Percentiles rank a stretch among this genome's conserved stretches.
These are phyloP conservation scores for Castanea crenata DNA, from an alignment of 306 rosid genomes.

Conservation along the genomic window DNA sequence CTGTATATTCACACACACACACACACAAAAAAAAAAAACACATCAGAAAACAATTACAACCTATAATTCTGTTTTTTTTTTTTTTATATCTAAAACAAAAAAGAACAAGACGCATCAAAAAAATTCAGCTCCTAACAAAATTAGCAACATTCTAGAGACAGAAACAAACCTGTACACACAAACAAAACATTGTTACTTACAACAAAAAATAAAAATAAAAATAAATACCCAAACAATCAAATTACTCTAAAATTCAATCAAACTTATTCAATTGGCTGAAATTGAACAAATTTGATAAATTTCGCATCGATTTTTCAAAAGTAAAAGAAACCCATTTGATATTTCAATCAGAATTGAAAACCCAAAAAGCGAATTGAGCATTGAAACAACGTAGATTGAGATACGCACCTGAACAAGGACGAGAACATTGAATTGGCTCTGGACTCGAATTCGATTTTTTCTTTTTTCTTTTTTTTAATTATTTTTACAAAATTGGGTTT, in stretches of 20 bases:
- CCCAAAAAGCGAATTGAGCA: slow-evolving; percentile 18
- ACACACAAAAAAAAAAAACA: slow-evolving; percentile 7
- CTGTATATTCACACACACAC: slow-evolving; percentile 24
- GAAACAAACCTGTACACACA: slow-evolving; percentile 4
- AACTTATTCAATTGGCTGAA: neutral
- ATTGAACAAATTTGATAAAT: neutral
- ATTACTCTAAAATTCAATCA: neutral
- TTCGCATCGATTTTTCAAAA: neutral
- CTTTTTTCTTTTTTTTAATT: neutral
- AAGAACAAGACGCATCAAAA: neutral
- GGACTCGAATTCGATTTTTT: neutral
- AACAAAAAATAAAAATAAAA: neutral
- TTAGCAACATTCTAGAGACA: neutral
- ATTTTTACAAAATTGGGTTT: too few relatives aligned
- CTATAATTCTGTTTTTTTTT: too few relatives aligned
- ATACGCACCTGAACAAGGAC: slow-evolving; percentile 20
- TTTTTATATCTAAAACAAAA: neutral
- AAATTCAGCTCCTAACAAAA: neutral
- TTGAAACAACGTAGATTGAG: neutral
- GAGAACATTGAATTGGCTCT: neutral
- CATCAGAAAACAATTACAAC: slow-evolving; percentile 24
- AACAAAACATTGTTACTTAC: slow-evolving; percentile 5
- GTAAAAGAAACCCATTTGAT: slow-evolving; percentile 6
- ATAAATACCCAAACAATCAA: neutral
- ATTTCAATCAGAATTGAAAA: slow-evolving; percentile 18